These are phyloP conservation scores for Acacia pycnantha DNA, from an alignment of 331 rosid species.

Conservation along the genomic window DNA sequence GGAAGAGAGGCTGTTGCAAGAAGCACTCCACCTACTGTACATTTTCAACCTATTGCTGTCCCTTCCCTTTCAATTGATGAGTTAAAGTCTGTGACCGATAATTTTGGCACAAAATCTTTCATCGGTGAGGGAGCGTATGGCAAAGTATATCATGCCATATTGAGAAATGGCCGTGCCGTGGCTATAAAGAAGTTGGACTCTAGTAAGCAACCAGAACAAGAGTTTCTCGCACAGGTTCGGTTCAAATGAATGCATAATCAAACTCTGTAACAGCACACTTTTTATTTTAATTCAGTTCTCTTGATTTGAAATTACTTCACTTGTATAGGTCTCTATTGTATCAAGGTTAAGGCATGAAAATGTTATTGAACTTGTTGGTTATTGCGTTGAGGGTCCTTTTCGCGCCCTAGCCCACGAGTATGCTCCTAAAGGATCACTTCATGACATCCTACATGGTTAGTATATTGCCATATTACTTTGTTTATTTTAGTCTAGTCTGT, in stretches of 20 bases:
- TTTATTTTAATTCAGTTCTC: background rate
- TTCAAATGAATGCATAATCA: background rate
- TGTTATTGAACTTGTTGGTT: constrained; percentile 65
- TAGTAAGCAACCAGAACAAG: constrained; percentile 67
- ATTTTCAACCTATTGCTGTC: constrained; percentile 70
- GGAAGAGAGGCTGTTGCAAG: constrained; percentile 46
- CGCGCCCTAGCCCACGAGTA: constrained; percentile 73
- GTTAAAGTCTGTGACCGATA: constrained; percentile 68
- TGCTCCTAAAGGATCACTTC: constrained; percentile 83
- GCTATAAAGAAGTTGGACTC: constrained; percentile 78
- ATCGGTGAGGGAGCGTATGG: constrained; percentile 96
- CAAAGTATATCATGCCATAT: constrained; percentile 56
- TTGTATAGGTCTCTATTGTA: constrained; percentile 66
- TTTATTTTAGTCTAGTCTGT: background rate
- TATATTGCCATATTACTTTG: background rate
- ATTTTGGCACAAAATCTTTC: constrained; percentile 66
- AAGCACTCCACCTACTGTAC: constrained; percentile 36
- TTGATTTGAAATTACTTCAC: background rate
- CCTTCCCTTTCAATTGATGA: constrained; percentile 73
- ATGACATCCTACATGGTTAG: constrained; percentile 81
- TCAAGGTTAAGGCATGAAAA: constrained; percentile 80
- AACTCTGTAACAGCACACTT: background rate
- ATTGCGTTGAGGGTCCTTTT: constrained; percentile 69
- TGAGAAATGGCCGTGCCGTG: constrained; percentile 54
- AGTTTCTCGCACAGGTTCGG: constrained; percentile 76